Evolutionary conservation across 129 eudicot species (phyloP), one percentile per base, ranked within the genome.

Genomic region (Tanacetum coccineum): DNA sequence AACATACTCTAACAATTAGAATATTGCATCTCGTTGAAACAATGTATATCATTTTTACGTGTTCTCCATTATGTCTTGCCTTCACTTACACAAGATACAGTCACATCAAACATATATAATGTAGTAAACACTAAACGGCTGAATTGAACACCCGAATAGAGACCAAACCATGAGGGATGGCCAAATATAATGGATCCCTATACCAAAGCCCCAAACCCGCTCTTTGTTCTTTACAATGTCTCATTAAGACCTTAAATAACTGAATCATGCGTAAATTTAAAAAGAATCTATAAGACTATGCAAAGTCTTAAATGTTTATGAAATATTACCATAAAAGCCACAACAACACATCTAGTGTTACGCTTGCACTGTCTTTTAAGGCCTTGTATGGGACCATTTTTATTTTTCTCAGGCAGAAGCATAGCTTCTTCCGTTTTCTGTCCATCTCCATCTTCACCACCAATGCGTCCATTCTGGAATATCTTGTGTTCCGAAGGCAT

Each of bases 401-500:
- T 28, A 25, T 63, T 13, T 70, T 57, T 80, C n/a, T 80, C 79
- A 82, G 19, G 49, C 65, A 40, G 85, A 81, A 6, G 78, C 61
- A n/a, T n/a, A 40, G 83, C 62, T 42, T 85, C 85, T 80, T 82
- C 85, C 46, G 65, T 77, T 14, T 68, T 80, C 71, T 70, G 71
- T 12, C 30, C 79, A 18, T 57, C 79, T n/a, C 74, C 84, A 30
- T 52, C 74, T 51, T 74, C 81, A 66, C 69, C 67, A 50, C 80
- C 72, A 7, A 39, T 25, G n/a, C 53, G 72, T 51, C 84, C 86
- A 67, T 83, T 83, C 58, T 67, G 81, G 46, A 86, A 77, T 48
- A 82, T 13, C 40, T 63, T 93, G 51, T 89, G 93, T 67, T 94
- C 99, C 0, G 96, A 89, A 9, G 97, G 96, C 67, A 81, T 70